Percentiles rank a stretch among this genome's conserved stretches.
Evolutionary conservation across 2,329 filamentous ascomycete species (phyloP).

Genomic region (Nothopassalora personata): DNA sequence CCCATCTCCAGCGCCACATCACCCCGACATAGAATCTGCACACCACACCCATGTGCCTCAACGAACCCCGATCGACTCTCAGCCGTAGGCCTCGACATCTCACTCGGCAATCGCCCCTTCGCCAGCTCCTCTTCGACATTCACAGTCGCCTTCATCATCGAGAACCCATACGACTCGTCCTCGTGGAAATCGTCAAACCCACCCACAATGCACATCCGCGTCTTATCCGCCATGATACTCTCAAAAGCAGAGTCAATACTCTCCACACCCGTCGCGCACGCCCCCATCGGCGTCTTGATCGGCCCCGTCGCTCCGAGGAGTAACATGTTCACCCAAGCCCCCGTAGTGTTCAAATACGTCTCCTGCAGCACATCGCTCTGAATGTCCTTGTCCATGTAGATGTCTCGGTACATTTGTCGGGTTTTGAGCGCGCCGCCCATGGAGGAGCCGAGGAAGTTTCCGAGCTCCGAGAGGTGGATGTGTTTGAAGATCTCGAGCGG

Average conservation of each 20-base stretch:
- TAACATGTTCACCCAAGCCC: slow-evolving; percentile 99
- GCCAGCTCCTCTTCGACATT: slow-evolving; percentile 95
- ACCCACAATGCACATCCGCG: slow-evolving; percentile 93
- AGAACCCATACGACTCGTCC: slow-evolving; percentile 98
- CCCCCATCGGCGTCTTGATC: slow-evolving; percentile 97
- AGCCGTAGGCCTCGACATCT: slow-evolving; percentile 97
- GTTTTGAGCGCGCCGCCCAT: slow-evolving; percentile 92
- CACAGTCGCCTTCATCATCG: slow-evolving; percentile 99
- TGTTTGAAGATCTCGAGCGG: slow-evolving; percentile 99
- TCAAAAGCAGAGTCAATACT: slow-evolving; percentile 97
- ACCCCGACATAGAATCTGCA: slow-evolving; percentile 97
- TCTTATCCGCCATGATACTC: slow-evolving; percentile 97
- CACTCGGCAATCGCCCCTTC: slow-evolving; percentile 87
- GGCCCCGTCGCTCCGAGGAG: slow-evolving; percentile 92
- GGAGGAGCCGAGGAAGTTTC: slow-evolving; percentile 97
- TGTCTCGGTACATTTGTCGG: slow-evolving; percentile 96
- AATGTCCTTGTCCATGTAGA: slow-evolving; percentile 91
- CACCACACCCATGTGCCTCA: slow-evolving; percentile 97
- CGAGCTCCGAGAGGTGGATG: slow-evolving; percentile 93
- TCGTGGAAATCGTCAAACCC: slow-evolving; percentile 99
- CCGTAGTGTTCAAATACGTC: slow-evolving; percentile 99
- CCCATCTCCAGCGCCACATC: slow-evolving; percentile 96
- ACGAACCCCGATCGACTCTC: slow-evolving; percentile 98
- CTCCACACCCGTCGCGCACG: slow-evolving; percentile 94
- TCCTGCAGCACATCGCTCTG: slow-evolving; percentile 99